Evolutionary conservation across 1,284 basidiomycete species (phyloP).

Genomic region (Rhodotorula sp.): DNA sequence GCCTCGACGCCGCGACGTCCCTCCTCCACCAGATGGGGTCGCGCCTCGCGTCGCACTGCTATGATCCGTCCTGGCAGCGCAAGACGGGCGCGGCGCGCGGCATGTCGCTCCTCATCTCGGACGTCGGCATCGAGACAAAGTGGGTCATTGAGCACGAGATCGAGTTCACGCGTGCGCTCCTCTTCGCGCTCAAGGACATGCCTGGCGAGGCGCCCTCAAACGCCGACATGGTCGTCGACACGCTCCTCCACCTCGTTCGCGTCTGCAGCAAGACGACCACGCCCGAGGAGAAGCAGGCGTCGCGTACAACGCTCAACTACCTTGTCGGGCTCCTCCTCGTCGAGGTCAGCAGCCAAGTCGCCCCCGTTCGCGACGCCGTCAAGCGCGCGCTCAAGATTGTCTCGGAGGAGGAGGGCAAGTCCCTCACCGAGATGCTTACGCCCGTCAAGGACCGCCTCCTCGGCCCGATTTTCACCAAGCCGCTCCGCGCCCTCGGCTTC

Average conservation of each 20-base stretch:
- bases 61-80: slow-evolving; percentile 82
- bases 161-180: slow-evolving; percentile 85
- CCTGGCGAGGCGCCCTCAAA: slow-evolving; percentile 85
- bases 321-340: slow-evolving; percentile 84
- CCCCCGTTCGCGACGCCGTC: slow-evolving; percentile 79
- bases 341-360: slow-evolving; percentile 85
- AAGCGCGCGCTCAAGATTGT: slow-evolving; percentile 81
- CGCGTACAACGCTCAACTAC: slow-evolving; percentile 50
- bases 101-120: slow-evolving; percentile 73
- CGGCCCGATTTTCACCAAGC: slow-evolving; percentile 90
- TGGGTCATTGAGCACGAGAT: slow-evolving; percentile 88
- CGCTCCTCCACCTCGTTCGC: slow-evolving; percentile 74
- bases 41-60: slow-evolving; percentile 78
- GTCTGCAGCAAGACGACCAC: slow-evolving; percentile 61
- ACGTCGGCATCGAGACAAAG: slow-evolving; percentile 65
- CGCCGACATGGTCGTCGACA: slow-evolving; percentile 75
- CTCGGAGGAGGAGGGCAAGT: slow-evolving; percentile 70
- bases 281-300: slow-evolving; percentile 45
- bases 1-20: slow-evolving; percentile 53
- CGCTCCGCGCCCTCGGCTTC: slow-evolving; percentile 92
- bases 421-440: slow-evolving; percentile 75
- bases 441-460: slow-evolving; percentile 87
- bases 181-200: slow-evolving; percentile 95
- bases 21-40: slow-evolving; percentile 71
- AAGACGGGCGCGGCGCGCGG: slow-evolving; percentile 86